Base-by-base conservation (phyloP, 257 asterid genomes). In the Echites panduratus region DNA sequence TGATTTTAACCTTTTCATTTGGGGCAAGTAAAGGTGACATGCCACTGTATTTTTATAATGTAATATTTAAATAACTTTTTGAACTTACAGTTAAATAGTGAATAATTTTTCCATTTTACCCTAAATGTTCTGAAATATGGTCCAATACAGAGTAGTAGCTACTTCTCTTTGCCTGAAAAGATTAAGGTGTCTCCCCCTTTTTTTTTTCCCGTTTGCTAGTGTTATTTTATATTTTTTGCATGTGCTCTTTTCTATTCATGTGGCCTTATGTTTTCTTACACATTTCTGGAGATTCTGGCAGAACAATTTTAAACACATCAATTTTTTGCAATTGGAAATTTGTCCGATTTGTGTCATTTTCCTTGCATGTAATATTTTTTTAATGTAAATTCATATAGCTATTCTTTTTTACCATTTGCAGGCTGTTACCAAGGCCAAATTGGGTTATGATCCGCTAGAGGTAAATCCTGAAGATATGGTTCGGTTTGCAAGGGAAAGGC, bases 391-490 rank as follows among this genome's bases (percentile, higher is more conserved):
- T 35, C 54, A 44, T 32, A 44, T 49, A 63, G 35, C 58, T 38
- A 26, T 80, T 69, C 47, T 27, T 71, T 70, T 59, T 52, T 78
- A 29, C 69, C 43, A 53, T 71, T n/a, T 80, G 77, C 85, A 95
- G 99, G 96, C 99, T 78, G 99, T 95, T 73, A 95, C 99, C 56
- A 95, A 92, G 90, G 96, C 92, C 77, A 95, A 95, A 85, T 79
- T 95, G 86, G 99, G 99, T 71, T 95, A 88, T 76, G 95, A 95
- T 79, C 99, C 99, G 53, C 79, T 91, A 81, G 99, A 95, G 82
- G 99, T 95, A 78, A 92, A 95, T 82, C 99, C 99, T 44, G 99
- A 95, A 91, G 99, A 95, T 76, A 95, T 95, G 99, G 99, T 95
- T 86, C 97, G 88, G 68, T 95, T 87, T 84, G 99, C 99, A 20